phyloP scores from a whole-genome alignment of 192 early-diverging fungal genomes.

The Coemansia sp. region DNA sequence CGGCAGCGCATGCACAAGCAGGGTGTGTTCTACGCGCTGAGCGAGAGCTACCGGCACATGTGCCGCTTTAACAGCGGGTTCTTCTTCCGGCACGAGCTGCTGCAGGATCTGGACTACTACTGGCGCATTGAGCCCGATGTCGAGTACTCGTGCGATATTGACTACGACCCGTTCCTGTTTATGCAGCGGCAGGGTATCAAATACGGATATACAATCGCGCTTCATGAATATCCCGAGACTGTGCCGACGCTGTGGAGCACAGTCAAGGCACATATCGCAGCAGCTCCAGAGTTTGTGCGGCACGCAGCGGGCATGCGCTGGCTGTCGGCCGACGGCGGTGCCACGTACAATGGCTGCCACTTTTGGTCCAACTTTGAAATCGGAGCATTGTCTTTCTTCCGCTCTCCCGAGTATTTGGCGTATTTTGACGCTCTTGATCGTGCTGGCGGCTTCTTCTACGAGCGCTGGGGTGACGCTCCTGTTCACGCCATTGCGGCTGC shows the following conservation, averaged over 20 bases:
- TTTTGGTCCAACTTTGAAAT: constrained; percentile 95
- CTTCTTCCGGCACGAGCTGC: constrained; percentile 71
- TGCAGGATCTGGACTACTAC: constrained; percentile 76
- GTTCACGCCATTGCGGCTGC: constrained; percentile 67
- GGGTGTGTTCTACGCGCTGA: constrained; percentile 63
- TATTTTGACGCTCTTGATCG: constrained; percentile 74
- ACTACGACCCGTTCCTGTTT: constrained; percentile 79
- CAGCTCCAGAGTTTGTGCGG: constrained; percentile 55
- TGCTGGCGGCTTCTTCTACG: constrained; percentile 84
- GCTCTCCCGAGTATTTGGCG: constrained; percentile 64
- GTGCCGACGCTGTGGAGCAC: constrained; percentile 74
- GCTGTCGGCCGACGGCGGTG: constrained; percentile 51
- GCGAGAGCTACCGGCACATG: constrained; percentile 75
- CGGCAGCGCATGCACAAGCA: constrained; percentile 57
- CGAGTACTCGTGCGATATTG: constrained; percentile 75
- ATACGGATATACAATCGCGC: constrained; percentile 78
- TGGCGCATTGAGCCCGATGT: constrained; percentile 89
- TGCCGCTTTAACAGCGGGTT: constrained; percentile 78
- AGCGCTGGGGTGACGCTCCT: constrained; percentile 74
- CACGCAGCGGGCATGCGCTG: constrained; percentile 51
- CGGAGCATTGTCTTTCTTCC: constrained; percentile 65
- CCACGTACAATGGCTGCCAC: constrained; percentile 76
- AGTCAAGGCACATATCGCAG: constrained; percentile 55
- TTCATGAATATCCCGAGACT: constrained; percentile 69
- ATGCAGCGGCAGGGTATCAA: constrained; percentile 76